Conservation (phyloP, 129 eudicot genomes). For the Flaveria trinervia region DNA sequence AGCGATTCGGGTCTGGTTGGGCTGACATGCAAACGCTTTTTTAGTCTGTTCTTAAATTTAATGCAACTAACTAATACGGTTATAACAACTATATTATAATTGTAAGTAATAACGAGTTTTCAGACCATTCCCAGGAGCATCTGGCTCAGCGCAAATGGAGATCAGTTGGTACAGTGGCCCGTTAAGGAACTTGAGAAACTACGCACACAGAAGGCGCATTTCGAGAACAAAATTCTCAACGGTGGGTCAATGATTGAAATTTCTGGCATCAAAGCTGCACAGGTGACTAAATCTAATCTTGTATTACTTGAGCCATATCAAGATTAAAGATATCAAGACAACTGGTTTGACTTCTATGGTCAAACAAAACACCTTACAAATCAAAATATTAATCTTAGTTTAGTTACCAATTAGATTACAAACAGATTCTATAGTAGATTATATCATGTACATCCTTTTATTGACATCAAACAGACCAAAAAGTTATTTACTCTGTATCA, state of each 20-base stretch:
- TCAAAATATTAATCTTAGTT: neutral
- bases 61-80: neutral
- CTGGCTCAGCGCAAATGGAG: conserved; percentile 48
- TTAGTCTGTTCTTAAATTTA: too few species aligned
- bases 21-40: neutral
- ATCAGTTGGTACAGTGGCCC: conserved; percentile 73
- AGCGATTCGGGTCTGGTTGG: neutral
- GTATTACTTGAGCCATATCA: neutral
- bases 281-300: conserved; percentile 37
- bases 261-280: conserved; percentile 49
- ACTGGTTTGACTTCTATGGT: neutral
- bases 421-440: neutral
- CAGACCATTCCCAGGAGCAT: conserved; percentile 62
- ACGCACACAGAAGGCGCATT: conserved; percentile 33
- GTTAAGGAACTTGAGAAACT: conserved; percentile 51
- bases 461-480: neutral
- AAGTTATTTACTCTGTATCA: conserved; percentile 1
- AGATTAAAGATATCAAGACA: conserved; percentile 2
- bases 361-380: conserved; percentile 4
- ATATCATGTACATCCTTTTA: neutral
- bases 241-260: conserved; percentile 41
- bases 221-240: conserved; percentile 26
- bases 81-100: neutral
- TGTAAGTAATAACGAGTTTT: conserved; percentile 12
- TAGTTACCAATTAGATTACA: neutral